phyloP scores from a whole-genome alignment of 2,329 filamentous ascomycete genomes.

The Claviceps sp. region DNA sequence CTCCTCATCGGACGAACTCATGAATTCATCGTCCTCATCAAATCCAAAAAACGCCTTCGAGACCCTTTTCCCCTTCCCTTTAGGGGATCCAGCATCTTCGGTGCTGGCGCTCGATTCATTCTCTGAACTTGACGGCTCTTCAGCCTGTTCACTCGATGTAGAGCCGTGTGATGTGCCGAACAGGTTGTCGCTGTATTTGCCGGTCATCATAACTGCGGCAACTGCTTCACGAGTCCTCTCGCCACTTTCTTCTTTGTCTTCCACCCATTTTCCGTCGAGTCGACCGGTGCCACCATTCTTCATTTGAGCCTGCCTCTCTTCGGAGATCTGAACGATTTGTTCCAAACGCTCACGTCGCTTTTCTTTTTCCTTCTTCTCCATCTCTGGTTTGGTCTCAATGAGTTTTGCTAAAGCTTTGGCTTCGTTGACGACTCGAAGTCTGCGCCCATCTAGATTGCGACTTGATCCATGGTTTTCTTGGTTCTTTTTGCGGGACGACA shows the following conservation, averaged over 20 bases:
- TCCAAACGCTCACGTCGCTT: constrained; percentile 75
- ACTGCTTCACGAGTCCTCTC: constrained; percentile 73
- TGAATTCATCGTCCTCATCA: constrained; percentile 65
- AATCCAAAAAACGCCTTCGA: constrained; percentile 55
- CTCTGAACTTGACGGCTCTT: constrained; percentile 17
- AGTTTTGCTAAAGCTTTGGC: constrained; percentile 94
- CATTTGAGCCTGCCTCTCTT: constrained; percentile 72
- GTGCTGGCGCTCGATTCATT: constrained; percentile 27
- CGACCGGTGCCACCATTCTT: constrained; percentile 56
- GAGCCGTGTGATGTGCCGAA: constrained; percentile 38
- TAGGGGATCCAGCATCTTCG: constrained; percentile 26
- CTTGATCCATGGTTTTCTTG: constrained; percentile 82
- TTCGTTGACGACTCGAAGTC: constrained; percentile 83
- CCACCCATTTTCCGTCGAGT: constrained; percentile 85
- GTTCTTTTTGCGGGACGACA: constrained; percentile 85
- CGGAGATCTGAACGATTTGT: constrained; percentile 72
- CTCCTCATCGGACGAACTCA: constrained; percentile 53
- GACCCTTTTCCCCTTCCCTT: constrained; percentile 24
- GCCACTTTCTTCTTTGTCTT: constrained; percentile 80
- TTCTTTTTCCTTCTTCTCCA: constrained; percentile 90
- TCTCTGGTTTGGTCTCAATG: constrained; percentile 87
- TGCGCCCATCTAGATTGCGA: constrained; percentile 81
- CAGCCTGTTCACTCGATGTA: constrained; percentile 21
- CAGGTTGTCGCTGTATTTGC: constrained; percentile 47
- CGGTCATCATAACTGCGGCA: constrained; percentile 52